Evolutionary conservation across 257 asterid genomes (phyloP).

Genomic region (Eustoma russellianum): DNA sequence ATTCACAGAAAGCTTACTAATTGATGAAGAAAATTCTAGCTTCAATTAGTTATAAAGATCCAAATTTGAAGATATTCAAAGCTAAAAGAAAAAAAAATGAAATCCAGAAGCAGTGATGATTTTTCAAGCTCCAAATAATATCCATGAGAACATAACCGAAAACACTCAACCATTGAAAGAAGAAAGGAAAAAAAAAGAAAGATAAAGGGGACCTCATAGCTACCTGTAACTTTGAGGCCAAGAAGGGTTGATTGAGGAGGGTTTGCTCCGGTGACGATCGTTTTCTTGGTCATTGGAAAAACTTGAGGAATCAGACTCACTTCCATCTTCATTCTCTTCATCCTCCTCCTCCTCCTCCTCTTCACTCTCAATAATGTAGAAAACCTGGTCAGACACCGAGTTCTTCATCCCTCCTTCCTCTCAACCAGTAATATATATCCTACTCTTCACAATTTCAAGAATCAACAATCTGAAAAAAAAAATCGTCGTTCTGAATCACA

Average conservation of each 20-base stretch:
- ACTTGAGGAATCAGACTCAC: conserved; percentile 49
- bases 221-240: conserved; percentile 98
- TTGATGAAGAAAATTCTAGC: not conserved
- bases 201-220: not conserved
- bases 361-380: no score
- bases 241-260: conserved; percentile 32
- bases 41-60: not conserved
- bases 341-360: conserved; percentile 21
- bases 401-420: no score
- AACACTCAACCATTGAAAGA: no score
- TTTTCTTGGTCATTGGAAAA: conserved; percentile 26
- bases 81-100: no score
- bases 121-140: not conserved
- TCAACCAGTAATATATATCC: no score
- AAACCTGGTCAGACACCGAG: no score
- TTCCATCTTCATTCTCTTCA: conserved; percentile 30
- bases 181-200: not conserved
- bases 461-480: no score
- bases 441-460: no score
- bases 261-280: conserved; percentile 12
- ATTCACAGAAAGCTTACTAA: no score
- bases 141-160: not conserved
- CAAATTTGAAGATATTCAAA: not conserved
- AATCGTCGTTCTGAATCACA: not conserved
- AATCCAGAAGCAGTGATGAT: not conserved